phyloP scores from a whole-genome alignment of 805 yeast species.

The Saccharomycodes ludwigii region DNA sequence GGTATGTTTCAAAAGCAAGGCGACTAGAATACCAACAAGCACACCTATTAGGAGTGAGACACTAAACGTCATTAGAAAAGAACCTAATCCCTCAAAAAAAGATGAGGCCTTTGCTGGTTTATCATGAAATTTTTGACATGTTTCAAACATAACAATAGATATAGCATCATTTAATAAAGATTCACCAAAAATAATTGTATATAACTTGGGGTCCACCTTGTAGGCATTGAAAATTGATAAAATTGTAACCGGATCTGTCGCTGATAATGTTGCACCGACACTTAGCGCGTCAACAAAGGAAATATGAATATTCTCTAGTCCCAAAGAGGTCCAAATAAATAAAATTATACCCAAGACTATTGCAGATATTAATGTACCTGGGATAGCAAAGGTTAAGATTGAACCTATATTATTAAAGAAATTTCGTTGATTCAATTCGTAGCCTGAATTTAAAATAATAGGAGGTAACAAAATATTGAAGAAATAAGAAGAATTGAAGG shows the following conservation, averaged over 20 bases:
- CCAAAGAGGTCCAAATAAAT: slow-evolving; percentile 82
- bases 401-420: slow-evolving; percentile 88
- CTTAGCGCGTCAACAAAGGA: slow-evolving; percentile 96
- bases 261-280: slow-evolving; percentile 94
- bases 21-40: slow-evolving; percentile 76
- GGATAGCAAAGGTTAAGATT: slow-evolving; percentile 87
- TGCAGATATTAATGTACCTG: slow-evolving; percentile 90
- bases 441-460: slow-evolving; percentile 89
- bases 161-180: slow-evolving; percentile 93
- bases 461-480: slow-evolving; percentile 93
- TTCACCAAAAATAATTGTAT: slow-evolving; percentile 96
- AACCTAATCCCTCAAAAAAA: slow-evolving; percentile 87
- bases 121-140: slow-evolving; percentile 93
- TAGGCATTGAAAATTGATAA: slow-evolving; percentile 92
- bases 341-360: slow-evolving; percentile 80
- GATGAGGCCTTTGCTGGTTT: slow-evolving; percentile 61
- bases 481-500: slow-evolving; percentile 87
- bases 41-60: slow-evolving; percentile 85
- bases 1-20: slow-evolving; percentile 80
- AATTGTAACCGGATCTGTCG: slow-evolving; percentile 97
- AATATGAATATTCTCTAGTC: slow-evolving; percentile 75
- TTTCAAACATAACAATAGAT: slow-evolving; percentile 97
- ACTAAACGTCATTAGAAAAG: slow-evolving; percentile 86
- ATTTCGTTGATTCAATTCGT: slow-evolving; percentile 90
- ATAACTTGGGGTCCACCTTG: slow-evolving; percentile 94